Evolutionary conservation across 495 filamentous ascomycete genomes (phyloP), one percentile per base, ranked within the genome.

Genomic region (Podospora appendiculata): DNA sequence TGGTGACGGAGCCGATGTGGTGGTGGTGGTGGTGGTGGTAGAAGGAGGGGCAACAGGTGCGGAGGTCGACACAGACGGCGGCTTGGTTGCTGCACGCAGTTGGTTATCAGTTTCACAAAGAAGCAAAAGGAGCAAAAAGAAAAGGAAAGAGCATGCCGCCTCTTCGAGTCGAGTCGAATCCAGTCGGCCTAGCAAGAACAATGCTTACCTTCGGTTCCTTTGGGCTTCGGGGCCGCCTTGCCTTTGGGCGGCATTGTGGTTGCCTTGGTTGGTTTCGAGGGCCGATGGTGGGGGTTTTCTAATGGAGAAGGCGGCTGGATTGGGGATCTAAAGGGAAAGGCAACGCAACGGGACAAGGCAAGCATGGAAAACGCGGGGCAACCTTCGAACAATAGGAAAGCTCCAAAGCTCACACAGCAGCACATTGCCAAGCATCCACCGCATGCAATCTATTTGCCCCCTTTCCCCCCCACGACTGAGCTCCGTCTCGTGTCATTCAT

Each of bases 191-290:
- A n/a, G n/a, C n/a, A n/a, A n/a, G n/a, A 10, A 5, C 0, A 5
- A 25, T 13, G 32, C 64, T 51, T 47, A 66, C 64, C n/a, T 8
- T 63, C 61, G 14, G 50, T 38, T 50, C 58, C 58, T 58, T 68
- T 66, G 45, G 65, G 44, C 60, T 63, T 66, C 43, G 25, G 47
- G 42, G 58, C 60, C 49, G 54, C 55, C 47, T 64, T 69, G 36
- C 59, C 55, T 52, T 66, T 66, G 52, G 65, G 57, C 47, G 66
- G 66, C 66, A 69, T 68, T 53, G 60, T 63, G 45, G 36, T 38
- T 10, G 9, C 10, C 10, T 10, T 38, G 7, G 36, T 38, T 38
- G 25, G 25, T 25, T 25, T 25, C 25, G 25, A 25, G 25, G 25
- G 25, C 25, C 25, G 36, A 38, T 38, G 36, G 36, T 38, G 36